A percentile compares a stretch with the other conserved stretches of the same genome.
Conservation (phyloP, 345 rosid species). For the Linum trigynum region DNA sequence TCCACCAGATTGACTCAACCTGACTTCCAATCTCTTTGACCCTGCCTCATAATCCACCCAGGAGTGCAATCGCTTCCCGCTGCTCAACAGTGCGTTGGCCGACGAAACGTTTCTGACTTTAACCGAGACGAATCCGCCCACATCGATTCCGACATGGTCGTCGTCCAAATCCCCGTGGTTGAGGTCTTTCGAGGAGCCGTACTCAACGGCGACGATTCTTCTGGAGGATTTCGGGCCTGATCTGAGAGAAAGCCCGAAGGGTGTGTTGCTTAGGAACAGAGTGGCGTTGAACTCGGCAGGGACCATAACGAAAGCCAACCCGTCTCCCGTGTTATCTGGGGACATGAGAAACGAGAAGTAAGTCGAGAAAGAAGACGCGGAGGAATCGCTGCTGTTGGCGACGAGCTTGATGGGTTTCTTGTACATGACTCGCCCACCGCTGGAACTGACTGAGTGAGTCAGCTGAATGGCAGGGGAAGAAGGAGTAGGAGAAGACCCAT, state of each 20-base stretch:
- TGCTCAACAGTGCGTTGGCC: conserved; percentile 25
- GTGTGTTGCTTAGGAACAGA: conserved; percentile 23
- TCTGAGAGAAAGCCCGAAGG: conserved; percentile 41
- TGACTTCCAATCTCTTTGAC: conserved; percentile 51
- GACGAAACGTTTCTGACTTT: conserved; percentile 36
- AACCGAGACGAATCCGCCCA: conserved; percentile 38
- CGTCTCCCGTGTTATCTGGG: conserved; percentile 39
- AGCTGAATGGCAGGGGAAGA: too few relatives aligned
- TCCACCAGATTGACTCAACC: conserved; percentile 39
- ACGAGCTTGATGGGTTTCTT: conserved; percentile 58
- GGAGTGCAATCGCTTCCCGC: conserved; percentile 39
- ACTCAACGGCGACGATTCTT: conserved; percentile 43
- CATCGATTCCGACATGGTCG: conserved; percentile 43
- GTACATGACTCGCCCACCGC: conserved; percentile 49
- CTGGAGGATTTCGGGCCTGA: conserved; percentile 9
- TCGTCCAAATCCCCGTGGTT: conserved; percentile 35
- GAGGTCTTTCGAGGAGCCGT: conserved; percentile 32
- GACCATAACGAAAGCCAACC: conserved; percentile 56
- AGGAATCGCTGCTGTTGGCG: conserved; percentile 40
- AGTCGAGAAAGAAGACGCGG: conserved; percentile 47
- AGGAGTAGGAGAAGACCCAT: conserved; percentile 35
- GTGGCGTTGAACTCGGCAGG: conserved; percentile 36
- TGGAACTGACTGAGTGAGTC: conserved; percentile 33
- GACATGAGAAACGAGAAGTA: conserved; percentile 54
- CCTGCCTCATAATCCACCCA: conserved; percentile 63